These are phyloP conservation scores for Cephalotrichum gorgonifer DNA, from an alignment of 2,329 filamentous ascomycete species.

Conservation along the genomic window DNA sequence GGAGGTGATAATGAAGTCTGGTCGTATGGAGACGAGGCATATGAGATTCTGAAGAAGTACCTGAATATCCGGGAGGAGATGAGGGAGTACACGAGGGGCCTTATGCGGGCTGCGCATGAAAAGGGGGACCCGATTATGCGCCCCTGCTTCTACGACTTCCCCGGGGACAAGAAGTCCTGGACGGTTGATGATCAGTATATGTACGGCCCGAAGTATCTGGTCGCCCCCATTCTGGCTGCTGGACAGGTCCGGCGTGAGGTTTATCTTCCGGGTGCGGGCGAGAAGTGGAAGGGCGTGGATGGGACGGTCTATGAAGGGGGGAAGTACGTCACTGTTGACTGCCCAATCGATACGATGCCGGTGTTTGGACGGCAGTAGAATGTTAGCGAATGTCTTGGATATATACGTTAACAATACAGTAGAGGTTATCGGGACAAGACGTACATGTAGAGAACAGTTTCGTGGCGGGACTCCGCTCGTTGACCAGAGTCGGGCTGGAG, in stretches of 20 bases:
- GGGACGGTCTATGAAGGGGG: slow-evolving; percentile 8
- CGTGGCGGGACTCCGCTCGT: too few species aligned
- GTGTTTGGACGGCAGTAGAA: slow-evolving; percentile 6
- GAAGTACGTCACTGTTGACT: slow-evolving; percentile 8
- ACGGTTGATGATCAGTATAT: slow-evolving; percentile 51
- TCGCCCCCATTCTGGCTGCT: slow-evolving; percentile 43
- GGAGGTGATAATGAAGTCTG: slow-evolving; percentile 55
- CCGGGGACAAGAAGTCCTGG: slow-evolving; percentile 42
- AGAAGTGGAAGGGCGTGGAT: slow-evolving; percentile 11
- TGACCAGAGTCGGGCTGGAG: too few species aligned
- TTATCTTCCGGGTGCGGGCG: slow-evolving; percentile 36
- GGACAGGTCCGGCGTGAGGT: slow-evolving; percentile 31
- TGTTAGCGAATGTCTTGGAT: too few species aligned
- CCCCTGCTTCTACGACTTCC: slow-evolving; percentile 55
- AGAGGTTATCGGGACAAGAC: too few species aligned
- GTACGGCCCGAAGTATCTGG: slow-evolving; percentile 50
- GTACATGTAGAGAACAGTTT: too few species aligned
- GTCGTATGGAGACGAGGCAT: slow-evolving; percentile 52
- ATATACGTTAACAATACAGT: too few species aligned
- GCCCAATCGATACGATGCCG: slow-evolving; percentile 10
- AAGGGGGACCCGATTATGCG: slow-evolving; percentile 52
- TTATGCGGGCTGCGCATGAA: slow-evolving; percentile 52
- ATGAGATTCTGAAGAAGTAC: slow-evolving; percentile 49
- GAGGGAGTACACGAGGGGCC: slow-evolving; percentile 41
- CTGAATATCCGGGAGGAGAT: slow-evolving; percentile 47